Evolutionary conservation across 495 filamentous ascomycete genomes (phyloP), one percentile per base, ranked within the genome.

Genomic region (Talaromyces thailandensis): DNA sequence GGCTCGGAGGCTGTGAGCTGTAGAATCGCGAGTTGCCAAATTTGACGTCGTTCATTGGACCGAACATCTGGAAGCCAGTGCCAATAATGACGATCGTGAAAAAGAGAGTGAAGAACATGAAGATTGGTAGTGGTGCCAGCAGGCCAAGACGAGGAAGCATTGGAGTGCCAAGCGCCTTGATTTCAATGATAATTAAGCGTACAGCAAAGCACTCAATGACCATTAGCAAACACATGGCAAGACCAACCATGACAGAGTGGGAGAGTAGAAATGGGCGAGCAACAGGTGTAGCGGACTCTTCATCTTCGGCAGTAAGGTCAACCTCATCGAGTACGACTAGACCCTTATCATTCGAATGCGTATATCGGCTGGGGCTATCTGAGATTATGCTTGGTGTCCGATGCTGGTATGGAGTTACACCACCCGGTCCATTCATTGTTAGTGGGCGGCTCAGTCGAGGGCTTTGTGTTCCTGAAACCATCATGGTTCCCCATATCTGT

Each of bases 81-180:
- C 61, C 62, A 7, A 66, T 48, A 23, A 68, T 26, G 53, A 68
- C 66, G 50, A 68, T 66, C 26, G 66, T 64, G 58, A 68, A 68
- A 59, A 68, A 68, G 4, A 66, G 45, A 25, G 57, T 58, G 63
- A 73, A 70, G 29, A 67, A 66, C 37, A 69, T 69, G 48, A 70
- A 71, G 23, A 73, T 62, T 9, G 70, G 70, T 23, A 72, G 65
- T n/a, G 68, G 67, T 31, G 71, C 70, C 62, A 72, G 66, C 35
- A 72, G 64, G n/a, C 64, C 70, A 29, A 72, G 67, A 23, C 70
- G 59, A 51, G 59, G 43, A 61, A 61, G 68, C 37, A 68, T 28
- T 62, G 65, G 65, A 24, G 58, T 65, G 7, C 66, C 66, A 61
- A 69, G 68, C 8, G 70, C 62, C 29, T 65, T 65, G 32, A 65